Percentiles rank a stretch among this genome's conserved stretches.
These are phyloP conservation scores for Salix exigua DNA, from an alignment of 345 rosid genomes.

Conservation along the genomic window DNA sequence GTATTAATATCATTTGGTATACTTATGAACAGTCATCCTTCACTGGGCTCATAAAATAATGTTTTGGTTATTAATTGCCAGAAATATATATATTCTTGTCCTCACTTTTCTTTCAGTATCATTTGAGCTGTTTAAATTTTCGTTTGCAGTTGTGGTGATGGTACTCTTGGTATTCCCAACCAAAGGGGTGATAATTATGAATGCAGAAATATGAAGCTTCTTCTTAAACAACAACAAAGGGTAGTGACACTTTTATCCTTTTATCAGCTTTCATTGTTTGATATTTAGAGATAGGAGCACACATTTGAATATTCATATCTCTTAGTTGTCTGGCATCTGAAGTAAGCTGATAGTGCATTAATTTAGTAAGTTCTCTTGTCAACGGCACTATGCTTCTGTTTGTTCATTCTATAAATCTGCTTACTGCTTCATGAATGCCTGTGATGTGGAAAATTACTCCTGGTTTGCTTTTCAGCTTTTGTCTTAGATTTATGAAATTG, in stretches of 20 bases:
- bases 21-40: neutral
- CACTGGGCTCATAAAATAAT: neutral
- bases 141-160: slow-evolving; percentile 91
- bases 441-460: neutral
- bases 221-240: slow-evolving; percentile 97
- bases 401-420: neutral
- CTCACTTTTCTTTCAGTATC: neutral
- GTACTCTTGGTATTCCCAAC: slow-evolving; percentile 80
- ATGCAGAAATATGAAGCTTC: slow-evolving; percentile 98
- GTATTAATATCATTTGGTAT: neutral
- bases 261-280: slow-evolving; percentile 2
- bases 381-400: neutral
- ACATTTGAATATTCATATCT: neutral
- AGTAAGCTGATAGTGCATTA: neutral
- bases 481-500: neutral
- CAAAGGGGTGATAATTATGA: slow-evolving; percentile 98
- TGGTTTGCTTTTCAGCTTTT: neutral
- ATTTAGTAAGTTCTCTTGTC: neutral
- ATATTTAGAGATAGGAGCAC: neutral
- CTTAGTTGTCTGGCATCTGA: neutral
- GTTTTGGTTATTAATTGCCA: neutral
- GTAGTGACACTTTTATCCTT: slow-evolving; percentile 29
- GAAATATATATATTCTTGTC: neutral
- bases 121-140: slow-evolving; percentile 19
- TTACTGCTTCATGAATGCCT: neutral